Evolutionary conservation across 495 filamentous ascomycete genomes (phyloP), one percentile per base, ranked within the genome.

Genomic region (Hypoxylon subgilvum): DNA sequence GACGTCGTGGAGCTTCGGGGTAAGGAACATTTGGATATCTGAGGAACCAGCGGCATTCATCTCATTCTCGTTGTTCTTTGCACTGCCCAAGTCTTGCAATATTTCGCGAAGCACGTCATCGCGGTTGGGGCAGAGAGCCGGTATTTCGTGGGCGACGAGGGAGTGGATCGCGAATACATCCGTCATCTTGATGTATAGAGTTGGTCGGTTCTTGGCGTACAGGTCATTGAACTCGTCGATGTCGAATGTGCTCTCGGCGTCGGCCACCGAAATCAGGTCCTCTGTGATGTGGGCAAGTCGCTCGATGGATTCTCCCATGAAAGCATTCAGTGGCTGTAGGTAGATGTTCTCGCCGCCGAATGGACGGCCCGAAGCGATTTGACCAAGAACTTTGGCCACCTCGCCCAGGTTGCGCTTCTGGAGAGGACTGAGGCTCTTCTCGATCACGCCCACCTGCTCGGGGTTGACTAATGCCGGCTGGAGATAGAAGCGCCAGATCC

Each of bases 211-310:
- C 65, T 93, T 91, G 40, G 93, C 88, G 65, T 97, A 97, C 19
- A 97, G 83, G 66, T 99, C 94, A 62, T 97, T 96, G 81, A 93
- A 97, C 60, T 97, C 93, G 68, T 97, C 94, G 68, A 97, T 97
- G 69, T 97, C 95, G 69, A 96, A 98, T 16, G 92, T 91, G 38
- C 83, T 82, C 69, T 97, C 95, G 2, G 89, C 88, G 63, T 90
- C 86, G 39, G 88, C 87, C 14, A 97, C 87, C 9, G 86, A 84
- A 53, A 97, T 89, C 65, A 99, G 83, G 76, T 77, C 62, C 47
- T 68, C 62, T 22, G 90, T 93, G 25, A 90, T 90, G 10, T 88
- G 81, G 8, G 84, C 85, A 50, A 96, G 77, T 27, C 91, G 81
- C 62, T 92, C 85, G 40, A 96, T 87, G 4, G 92, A 89, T 39